These are phyloP conservation scores for Apiospora kogelbergensis DNA, from an alignment of 2,329 filamentous ascomycete genomes.

Conservation along the genomic window DNA sequence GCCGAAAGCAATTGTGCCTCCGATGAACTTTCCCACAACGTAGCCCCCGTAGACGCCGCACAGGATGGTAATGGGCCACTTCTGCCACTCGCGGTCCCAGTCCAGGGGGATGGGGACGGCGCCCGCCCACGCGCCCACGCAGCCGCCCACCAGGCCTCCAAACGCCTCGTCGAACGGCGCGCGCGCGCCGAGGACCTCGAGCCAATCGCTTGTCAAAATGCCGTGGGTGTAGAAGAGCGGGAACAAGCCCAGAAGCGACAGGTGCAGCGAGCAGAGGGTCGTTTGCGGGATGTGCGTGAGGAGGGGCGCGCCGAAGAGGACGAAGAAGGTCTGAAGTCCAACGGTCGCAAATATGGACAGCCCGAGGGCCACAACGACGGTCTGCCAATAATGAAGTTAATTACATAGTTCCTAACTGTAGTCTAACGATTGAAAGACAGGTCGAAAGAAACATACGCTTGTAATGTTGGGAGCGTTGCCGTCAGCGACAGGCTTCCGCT, in stretches of 20 bases:
- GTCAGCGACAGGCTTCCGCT: constrained; percentile 48
- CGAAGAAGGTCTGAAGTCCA: constrained; percentile 58
- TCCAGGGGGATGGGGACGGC: constrained; percentile 94
- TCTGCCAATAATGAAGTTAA: constrained; percentile 50
- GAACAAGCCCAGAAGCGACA: constrained; percentile 75
- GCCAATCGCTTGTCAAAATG: constrained; percentile 70
- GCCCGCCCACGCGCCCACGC: constrained; percentile 86
- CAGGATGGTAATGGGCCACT: constrained; percentile 91
- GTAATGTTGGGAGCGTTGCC: constrained; percentile 43
- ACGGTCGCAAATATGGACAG: constrained; percentile 36
- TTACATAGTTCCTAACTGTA: constrained; percentile 6
- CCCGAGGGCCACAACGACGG: constrained; percentile 68
- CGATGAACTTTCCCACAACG: constrained; percentile 65
- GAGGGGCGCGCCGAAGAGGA: constrained; percentile 90
- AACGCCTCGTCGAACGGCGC: constrained; percentile 81
- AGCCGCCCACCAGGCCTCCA: constrained; percentile 75
- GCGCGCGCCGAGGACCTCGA: constrained; percentile 64
- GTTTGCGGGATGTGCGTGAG: constrained; percentile 81
- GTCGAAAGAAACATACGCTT: constrained; percentile 39
- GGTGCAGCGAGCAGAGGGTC: constrained; percentile 75
- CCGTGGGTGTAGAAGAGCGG: constrained; percentile 86
- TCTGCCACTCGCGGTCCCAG: constrained; percentile 99
- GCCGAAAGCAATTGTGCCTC: constrained; percentile 50
- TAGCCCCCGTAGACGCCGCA: constrained; percentile 81
- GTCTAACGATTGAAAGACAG: neutral